Evolutionary conservation across 2,329 filamentous ascomycete genomes (phyloP), one percentile per base, ranked within the genome.

Genomic region (Parascedosporium putredinis): DNA sequence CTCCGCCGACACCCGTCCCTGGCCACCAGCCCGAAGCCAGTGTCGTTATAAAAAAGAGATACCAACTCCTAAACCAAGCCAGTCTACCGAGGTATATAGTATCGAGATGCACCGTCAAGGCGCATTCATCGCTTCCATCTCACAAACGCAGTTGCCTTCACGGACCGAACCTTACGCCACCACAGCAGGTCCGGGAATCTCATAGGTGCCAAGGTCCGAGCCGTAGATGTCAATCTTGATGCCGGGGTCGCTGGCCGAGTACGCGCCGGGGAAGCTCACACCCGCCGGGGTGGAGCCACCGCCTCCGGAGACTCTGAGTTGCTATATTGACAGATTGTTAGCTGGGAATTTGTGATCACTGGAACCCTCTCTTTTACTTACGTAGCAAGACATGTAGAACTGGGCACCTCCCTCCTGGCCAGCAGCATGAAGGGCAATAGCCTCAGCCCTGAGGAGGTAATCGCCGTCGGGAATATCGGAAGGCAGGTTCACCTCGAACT

Each of bases 401-500:
- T 71, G 67, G 9, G 68, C 67, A 10, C 65, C 67, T 16, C 60
- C 59, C 49, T 58, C 59, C 53, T 59, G 63, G 22, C 53, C 52
- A 31, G 65, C 67, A 4, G 59, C 59, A 62, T 78, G 75, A 3
- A 78, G 68, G 23, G 73, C 74, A 52, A 78, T 71, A 51, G 74
- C 65, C 62, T 78, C 75, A 55, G 74, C 71, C 47, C 75, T 69
- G 23, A 76, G 64, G 38, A 78, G 70, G 58, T 78, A 78, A 57
- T 75, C 69, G 33, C 76, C 76, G 5, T 70, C 57, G 10, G 66
- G 67, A 36, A 78, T 66, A 50, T 66, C 65, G n/a, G 27, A 22
- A 3, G 48, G 48, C 20, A 50, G 6, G 22, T 16, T 36, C 10
- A 73, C 63, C 51, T 66, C 67, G 57, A 69, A 62, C 53, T 68